Conservation (phyloP, 495 filamentous ascomycete species). For the Aspergillus hancockii region DNA sequence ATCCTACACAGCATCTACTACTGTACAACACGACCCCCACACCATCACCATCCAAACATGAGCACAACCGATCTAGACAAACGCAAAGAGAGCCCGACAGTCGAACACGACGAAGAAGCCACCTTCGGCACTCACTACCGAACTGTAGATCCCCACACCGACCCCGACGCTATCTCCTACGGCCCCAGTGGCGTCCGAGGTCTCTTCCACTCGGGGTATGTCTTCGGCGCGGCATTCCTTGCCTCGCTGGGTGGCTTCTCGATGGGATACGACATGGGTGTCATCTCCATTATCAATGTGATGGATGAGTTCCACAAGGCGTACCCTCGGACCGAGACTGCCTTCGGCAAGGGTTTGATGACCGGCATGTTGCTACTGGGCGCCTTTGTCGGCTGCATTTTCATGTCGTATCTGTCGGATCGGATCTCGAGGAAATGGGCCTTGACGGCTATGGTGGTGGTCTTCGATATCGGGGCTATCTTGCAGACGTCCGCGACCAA, state of each 20-base stretch:
- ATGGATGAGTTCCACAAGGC: constrained; percentile 27
- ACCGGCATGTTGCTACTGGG: constrained; percentile 29
- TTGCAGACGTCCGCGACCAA: constrained; percentile 31
- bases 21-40: not conserved
- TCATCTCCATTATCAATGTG: constrained; percentile 28
- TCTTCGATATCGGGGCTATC: constrained; percentile 30
- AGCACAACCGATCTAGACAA: not conserved
- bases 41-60: not conserved
- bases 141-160: not conserved
- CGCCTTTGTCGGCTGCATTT: constrained; percentile 29
- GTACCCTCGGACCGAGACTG: constrained; percentile 20
- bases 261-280: constrained; percentile 28
- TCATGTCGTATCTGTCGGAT: constrained; percentile 28
- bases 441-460: constrained; percentile 18
- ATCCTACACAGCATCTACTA: not conserved
- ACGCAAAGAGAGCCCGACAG: not conserved
- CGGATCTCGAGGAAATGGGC: constrained; percentile 32
- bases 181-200: constrained; percentile 1
- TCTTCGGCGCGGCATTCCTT: constrained; percentile 24
- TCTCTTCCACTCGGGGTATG: constrained; percentile 15
- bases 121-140: not conserved
- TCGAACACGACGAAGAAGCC: constrained; percentile 1
- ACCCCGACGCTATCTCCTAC: not conserved
- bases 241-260: constrained; percentile 26
- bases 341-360: constrained; percentile 22